phyloP scores from a whole-genome alignment of 768 basidiomycete genomes.

The Tylopilus felleus region DNA sequence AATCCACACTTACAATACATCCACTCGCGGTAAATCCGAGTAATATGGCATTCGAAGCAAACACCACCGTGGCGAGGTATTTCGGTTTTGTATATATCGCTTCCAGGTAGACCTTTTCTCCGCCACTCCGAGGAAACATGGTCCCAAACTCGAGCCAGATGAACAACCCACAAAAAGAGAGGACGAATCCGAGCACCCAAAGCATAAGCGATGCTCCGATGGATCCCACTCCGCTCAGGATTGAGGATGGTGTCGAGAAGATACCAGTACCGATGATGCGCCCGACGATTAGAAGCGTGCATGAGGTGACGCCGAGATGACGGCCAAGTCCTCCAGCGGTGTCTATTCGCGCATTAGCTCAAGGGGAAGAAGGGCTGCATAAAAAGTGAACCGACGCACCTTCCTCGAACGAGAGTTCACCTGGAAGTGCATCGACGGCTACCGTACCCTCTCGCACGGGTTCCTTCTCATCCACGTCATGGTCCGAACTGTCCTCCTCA shows the following conservation, averaged over 20 bases:
- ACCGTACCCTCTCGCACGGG: not conserved
- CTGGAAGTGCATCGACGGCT: conserved; percentile 32
- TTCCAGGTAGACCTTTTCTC: conserved; percentile 63
- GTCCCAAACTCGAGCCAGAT: conserved; percentile 64
- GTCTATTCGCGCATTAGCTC: conserved; percentile 28
- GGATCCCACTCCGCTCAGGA: conserved; percentile 53
- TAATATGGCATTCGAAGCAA: conserved; percentile 46
- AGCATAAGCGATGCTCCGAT: conserved; percentile 60
- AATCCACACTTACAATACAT: conserved; percentile 42
- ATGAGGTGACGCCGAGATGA: conserved; percentile 54
- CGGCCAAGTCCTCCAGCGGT: conserved; percentile 56
- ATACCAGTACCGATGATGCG: conserved; percentile 62
- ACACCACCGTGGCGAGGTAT: conserved; percentile 47
- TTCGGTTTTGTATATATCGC: conserved; percentile 47
- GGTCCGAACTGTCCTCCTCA: not conserved
- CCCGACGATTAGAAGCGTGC: conserved; percentile 55
- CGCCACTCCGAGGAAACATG: conserved; percentile 60
- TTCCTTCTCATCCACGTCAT: not conserved
- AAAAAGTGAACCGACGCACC: conserved; percentile 24
- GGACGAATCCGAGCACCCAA: conserved; percentile 58
- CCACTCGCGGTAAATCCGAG: conserved; percentile 41
- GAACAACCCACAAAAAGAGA: conserved; percentile 58
- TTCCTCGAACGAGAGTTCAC: conserved; percentile 51
- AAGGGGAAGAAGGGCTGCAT: not conserved
- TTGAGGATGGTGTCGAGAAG: conserved; percentile 59